Evolutionary conservation across 2,329 filamentous ascomycete species (phyloP), one percentile per base, ranked within the genome.

Genomic region (Emmonsiellopsis sp.): DNA sequence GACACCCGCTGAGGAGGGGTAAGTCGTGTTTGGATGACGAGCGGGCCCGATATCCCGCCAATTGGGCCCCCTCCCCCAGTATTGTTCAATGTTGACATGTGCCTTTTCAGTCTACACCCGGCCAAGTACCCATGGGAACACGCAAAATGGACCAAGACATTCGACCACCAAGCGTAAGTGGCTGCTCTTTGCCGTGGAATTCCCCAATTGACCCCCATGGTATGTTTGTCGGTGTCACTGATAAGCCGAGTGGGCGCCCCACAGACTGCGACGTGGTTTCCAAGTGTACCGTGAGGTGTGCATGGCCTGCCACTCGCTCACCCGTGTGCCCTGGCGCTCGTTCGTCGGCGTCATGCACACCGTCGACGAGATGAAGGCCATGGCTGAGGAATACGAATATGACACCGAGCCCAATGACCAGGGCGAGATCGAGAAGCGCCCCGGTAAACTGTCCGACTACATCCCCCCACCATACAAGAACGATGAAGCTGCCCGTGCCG

Each of bases 221-320:
- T 14, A 48, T 56, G 39, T 33, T 55, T 42, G 21, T 36, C 31
- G 11, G 17, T 51, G 39, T 48, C 46, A 49, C 58, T 55, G 52
- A 47, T 27, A 50, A 51, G 56, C 58, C 60, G 60, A 61, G 56
- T 63, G 54, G 65, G 57, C 52, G n/a, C 54, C 36, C 33, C 56
- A 6, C 62, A 95, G 91, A 66, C 90, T 98, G 62, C 93, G 93
- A 74, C 91, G 93, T 79, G 93, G 93, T 76, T 98, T 97, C 84
- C 91, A 95, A 78, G 93, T 98, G 70, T 98, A 98, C 82, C 89
- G 86, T 64, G 93, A 98, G 78, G 93, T 98, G 68, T 98, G 93
- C 82, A 84, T 91, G 58, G 89, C 89, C 65, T 98, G 93, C 83
- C 93, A 98, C 81, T 98, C 93, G 59, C 85, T 98, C 60, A 85